phyloP scores from a whole-genome alignment of 2,329 filamentous ascomycete species.

The Paecilomyces variotii region DNA sequence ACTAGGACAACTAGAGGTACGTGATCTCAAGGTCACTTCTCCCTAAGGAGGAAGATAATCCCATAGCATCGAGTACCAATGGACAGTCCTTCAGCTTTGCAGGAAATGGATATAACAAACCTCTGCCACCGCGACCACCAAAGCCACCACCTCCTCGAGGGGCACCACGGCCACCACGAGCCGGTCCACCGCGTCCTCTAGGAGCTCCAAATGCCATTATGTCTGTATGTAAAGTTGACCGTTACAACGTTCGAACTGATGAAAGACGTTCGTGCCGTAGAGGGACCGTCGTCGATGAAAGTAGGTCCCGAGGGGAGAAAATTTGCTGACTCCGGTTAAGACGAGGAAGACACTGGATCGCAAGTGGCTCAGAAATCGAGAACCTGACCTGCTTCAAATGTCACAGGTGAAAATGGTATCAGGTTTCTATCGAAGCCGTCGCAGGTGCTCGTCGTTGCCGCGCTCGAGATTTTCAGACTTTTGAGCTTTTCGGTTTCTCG shows the following conservation, averaged over 20 bases:
- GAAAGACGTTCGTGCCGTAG: not conserved
- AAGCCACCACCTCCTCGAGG: constrained; percentile 32
- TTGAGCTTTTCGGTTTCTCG: constrained; percentile 25
- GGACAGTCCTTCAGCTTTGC: not conserved
- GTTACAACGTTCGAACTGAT: constrained; percentile 10
- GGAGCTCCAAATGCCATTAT: constrained; percentile 31
- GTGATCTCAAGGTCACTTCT: not conserved
- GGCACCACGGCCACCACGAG: constrained; percentile 31
- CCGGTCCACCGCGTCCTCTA: constrained; percentile 34
- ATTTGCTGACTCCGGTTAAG: not conserved
- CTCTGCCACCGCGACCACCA: constrained; percentile 22
- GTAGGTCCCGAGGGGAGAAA: not conserved
- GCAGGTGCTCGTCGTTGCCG: constrained; percentile 24
- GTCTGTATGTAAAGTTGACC: constrained; percentile 9
- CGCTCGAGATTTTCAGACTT: not conserved
- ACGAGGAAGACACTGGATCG: not conserved
- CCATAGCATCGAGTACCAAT: not conserved
- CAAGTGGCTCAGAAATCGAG: constrained; percentile 8
- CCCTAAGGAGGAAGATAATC: not conserved
- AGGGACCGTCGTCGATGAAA: constrained; percentile 4
- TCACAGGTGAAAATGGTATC: constrained; percentile 19
- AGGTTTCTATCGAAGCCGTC: constrained; percentile 24
- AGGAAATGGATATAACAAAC: constrained; percentile 16
- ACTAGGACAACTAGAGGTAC: not conserved
- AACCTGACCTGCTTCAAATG: constrained; percentile 14